A percentile compares a stretch with the other conserved stretches of the same genome.
Conservation (phyloP, 208 protist species). For the Acanthamoeba healyi region DNA sequence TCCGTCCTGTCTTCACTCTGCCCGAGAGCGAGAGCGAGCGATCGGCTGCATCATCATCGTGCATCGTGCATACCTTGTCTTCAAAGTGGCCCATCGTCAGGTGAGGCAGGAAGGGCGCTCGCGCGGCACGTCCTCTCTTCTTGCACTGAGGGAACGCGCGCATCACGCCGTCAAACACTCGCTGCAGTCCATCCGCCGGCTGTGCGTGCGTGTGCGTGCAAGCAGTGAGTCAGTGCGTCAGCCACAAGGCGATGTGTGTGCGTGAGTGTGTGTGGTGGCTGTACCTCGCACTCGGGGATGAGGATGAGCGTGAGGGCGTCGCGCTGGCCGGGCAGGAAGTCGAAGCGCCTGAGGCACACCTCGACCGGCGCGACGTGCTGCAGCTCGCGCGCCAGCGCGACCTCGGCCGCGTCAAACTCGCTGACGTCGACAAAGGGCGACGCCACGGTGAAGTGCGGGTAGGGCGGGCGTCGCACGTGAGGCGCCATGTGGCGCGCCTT, state of each 20-base stretch:
- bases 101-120: background rate
- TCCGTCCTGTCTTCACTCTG: too few species aligned
- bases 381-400: background rate
- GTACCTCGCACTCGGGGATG: background rate
- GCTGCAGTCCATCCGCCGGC: background rate
- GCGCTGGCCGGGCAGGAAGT: background rate
- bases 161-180: background rate
- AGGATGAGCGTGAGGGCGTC: background rate
- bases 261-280: background rate
- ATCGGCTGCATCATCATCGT: too few species aligned
- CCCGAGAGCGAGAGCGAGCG: too few species aligned
- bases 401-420: background rate
- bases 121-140: too few species aligned
- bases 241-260: too few species aligned
- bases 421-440: background rate
- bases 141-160: background rate
- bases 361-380: background rate
- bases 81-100: slow-evolving; percentile 32
- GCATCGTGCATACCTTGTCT: too few species aligned
- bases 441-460: slow-evolving; percentile 17
- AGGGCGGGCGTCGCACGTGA: background rate
- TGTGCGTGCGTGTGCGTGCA: background rate
- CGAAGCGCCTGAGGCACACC: background rate
- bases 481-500: slow-evolving; percentile 23
- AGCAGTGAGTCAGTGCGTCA: too few species aligned